Percentiles rank a stretch among this genome's conserved stretches.
Conservation (phyloP, 129 eudicot species). For the Flaveria robusta region DNA sequence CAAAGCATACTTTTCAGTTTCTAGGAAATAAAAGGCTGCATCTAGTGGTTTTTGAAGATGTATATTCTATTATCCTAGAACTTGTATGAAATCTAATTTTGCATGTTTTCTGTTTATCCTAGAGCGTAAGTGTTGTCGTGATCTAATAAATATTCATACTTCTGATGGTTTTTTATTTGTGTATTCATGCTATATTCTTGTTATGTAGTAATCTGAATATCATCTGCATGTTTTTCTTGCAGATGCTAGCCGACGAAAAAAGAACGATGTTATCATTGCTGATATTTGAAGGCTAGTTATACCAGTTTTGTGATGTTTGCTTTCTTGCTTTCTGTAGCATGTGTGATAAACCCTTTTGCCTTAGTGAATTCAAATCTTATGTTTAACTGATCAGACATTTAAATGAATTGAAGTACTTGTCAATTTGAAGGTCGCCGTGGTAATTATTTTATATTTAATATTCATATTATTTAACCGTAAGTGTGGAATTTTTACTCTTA, state of each 20-base stretch:
- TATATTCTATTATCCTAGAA: neutral
- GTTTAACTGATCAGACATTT: neutral
- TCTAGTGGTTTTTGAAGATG: neutral
- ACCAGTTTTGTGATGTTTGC: conserved; percentile 5
- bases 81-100: neutral
- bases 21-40: no score
- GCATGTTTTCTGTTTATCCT: neutral
- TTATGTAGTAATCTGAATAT: neutral
- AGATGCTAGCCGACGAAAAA: neutral
- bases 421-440: neutral
- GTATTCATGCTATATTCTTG: neutral
- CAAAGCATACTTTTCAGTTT: no score
- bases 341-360: neutral
- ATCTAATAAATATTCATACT: neutral
- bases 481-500: no score
- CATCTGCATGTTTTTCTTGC: neutral
- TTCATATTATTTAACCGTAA: neutral
- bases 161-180: neutral
- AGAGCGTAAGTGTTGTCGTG: neutral
- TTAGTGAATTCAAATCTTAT: neutral
- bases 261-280: neutral
- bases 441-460: neutral
- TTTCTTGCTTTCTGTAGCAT: neutral
- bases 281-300: neutral
- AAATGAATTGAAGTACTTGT: neutral